phyloP scores from a whole-genome alignment of 768 basidiomycete genomes.

The Kwoniella sp. region DNA sequence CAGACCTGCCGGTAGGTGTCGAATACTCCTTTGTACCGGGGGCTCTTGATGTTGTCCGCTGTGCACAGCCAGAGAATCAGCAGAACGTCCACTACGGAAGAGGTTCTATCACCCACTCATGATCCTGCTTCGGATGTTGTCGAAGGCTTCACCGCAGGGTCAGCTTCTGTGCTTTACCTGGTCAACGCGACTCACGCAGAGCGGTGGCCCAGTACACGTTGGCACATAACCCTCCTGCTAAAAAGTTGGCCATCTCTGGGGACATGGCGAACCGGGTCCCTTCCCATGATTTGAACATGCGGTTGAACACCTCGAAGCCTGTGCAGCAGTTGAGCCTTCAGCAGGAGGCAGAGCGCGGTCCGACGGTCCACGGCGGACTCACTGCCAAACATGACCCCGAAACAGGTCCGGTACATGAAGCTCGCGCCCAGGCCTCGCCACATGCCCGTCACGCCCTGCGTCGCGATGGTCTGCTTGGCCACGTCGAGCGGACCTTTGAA shows the following conservation, averaged over 20 bases:
- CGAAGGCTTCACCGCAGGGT: constrained; percentile 54
- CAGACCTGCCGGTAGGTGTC: constrained; percentile 58
- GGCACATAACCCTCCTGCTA: constrained; percentile 48
- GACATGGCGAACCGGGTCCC: constrained; percentile 61
- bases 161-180: background rate
- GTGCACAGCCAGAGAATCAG: too few species aligned
- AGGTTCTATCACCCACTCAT: constrained; percentile 52
- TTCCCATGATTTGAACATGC: constrained; percentile 57
- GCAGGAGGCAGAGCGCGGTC: background rate
- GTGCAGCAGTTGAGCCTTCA: background rate
- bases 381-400: constrained; percentile 66
- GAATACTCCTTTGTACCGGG: constrained; percentile 54
- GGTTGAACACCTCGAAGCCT: constrained; percentile 58
- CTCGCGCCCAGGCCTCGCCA: constrained; percentile 73
- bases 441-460: constrained; percentile 62
- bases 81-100: background rate
- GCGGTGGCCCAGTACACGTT: constrained; percentile 43
- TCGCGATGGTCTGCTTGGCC: constrained; percentile 59
- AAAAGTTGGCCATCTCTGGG: constrained; percentile 42
- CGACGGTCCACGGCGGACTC: too few species aligned
- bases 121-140: constrained; percentile 67
- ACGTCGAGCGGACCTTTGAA: constrained; percentile 39
- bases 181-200: constrained; percentile 20
- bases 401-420: constrained; percentile 66
- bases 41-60: constrained; percentile 42